Percentiles rank a stretch among this genome's conserved stretches.
Conservation (phyloP, 345 rosid species). For the Bruguiera gymnorhiza region DNA sequence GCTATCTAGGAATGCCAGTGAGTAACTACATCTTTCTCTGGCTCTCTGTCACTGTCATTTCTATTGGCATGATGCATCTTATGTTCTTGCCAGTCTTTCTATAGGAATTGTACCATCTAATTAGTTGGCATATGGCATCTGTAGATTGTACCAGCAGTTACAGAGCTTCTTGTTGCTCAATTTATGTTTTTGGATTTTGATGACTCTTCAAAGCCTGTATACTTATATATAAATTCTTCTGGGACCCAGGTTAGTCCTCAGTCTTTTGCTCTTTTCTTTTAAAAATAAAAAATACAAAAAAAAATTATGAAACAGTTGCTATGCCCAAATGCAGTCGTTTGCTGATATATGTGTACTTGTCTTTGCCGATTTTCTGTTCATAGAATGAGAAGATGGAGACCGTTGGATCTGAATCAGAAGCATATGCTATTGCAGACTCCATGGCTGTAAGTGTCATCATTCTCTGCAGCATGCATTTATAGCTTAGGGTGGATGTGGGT, state of each 20-base stretch:
- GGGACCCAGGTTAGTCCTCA: constrained; percentile 76
- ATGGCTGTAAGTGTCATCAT: constrained; percentile 60
- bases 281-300: too few relatives aligned
- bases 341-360: background rate
- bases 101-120: constrained; percentile 5
- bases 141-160: constrained; percentile 87
- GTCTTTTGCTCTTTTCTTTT: background rate
- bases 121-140: constrained; percentile 15
- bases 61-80: background rate
- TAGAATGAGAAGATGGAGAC: constrained; percentile 83
- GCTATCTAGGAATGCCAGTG: constrained; percentile 93
- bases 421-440: constrained; percentile 81
- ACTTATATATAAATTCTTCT: constrained; percentile 72
- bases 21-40: constrained; percentile 19
- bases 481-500: too few relatives aligned
- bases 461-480: background rate
- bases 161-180: constrained; percentile 84
- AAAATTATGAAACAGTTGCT: background rate
- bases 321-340: constrained; percentile 2
- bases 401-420: constrained; percentile 91
- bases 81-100: background rate
- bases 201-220: constrained; percentile 67
- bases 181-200: constrained; percentile 79
- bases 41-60: background rate
- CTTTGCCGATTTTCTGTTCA: constrained; percentile 6